Evolutionary conservation across 164 flowering plant species (phyloP).

Genomic region (Cinnamomum chago): DNA sequence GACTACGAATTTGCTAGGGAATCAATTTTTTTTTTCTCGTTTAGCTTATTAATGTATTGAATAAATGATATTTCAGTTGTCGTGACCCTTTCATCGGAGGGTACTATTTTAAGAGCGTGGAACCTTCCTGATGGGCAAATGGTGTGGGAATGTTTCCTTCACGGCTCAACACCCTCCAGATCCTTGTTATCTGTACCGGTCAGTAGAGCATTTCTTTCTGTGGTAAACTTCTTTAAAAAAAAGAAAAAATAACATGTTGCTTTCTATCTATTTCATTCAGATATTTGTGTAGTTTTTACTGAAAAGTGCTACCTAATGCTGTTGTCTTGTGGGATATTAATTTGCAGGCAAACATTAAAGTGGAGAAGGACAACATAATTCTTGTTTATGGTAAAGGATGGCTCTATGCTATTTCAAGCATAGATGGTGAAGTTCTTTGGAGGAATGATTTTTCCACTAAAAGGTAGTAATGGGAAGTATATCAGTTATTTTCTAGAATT

Average conservation of each 20-base stretch:
- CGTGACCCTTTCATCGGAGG: slow-evolving; percentile 76
- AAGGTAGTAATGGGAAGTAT: slow-evolving; percentile 42
- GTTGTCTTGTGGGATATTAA: neutral
- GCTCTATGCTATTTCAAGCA: slow-evolving; percentile 80
- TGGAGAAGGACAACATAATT: slow-evolving; percentile 54
- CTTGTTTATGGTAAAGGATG: slow-evolving; percentile 65
- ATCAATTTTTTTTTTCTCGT: neutral
- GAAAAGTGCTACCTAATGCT: neutral
- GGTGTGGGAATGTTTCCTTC: slow-evolving; percentile 90
- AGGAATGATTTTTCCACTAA: slow-evolving; percentile 53
- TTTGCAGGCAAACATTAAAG: slow-evolving; percentile 54
- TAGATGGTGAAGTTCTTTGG: slow-evolving; percentile 88
- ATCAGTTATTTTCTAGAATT: neutral
- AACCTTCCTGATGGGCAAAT: slow-evolving; percentile 98
- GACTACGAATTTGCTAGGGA: neutral
- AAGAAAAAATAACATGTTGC: no score
- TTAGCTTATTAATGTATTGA: slow-evolving; percentile 10
- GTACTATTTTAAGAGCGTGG: slow-evolving; percentile 89
- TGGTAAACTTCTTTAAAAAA: no score
- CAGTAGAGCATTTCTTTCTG: slow-evolving; percentile 25
- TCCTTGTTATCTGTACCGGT: slow-evolving; percentile 60
- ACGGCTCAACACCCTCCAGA: slow-evolving; percentile 61
- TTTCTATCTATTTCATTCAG: neutral
- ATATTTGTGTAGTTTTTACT: neutral
- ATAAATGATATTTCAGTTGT: slow-evolving; percentile 53